Base-by-base conservation (phyloP, 2,329 filamentous ascomycete genomes). In the Cercospora janseana region DNA sequence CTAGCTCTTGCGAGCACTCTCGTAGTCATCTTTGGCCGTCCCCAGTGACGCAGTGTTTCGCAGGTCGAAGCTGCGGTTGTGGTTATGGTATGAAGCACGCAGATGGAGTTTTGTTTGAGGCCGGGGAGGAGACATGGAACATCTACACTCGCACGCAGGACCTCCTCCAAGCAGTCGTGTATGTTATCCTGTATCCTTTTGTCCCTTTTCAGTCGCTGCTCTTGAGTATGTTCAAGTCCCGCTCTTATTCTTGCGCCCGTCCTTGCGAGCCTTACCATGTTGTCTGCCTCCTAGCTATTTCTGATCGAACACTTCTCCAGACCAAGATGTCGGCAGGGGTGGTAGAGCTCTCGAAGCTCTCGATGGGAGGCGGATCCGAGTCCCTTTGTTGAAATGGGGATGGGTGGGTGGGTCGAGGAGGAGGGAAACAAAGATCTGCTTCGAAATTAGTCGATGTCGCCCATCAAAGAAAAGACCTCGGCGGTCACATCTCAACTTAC, bases 141-240 rank as follows among this genome's bases (percentile, higher is more conserved):
- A 13, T 38, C 20, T n/a, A 24, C 23, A 20, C 35, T 13, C 20
- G 0, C 35, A 23, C 35, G 23, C 12, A 24, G 9, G 31, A 40
- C 32, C 16, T 27, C 16, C 12, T 38, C 32, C 32, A 23, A 4
- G 29, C 24, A n/a, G 40, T 15, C 32, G 34, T 1, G 44, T 47
- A 47, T 47, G 32, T 16, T 47, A 18, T 47, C 10, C 3, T n/a
- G 37, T 47, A 18, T 47, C 34, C 23, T n/a, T n/a, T 15, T 28
- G 16, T 20, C 31, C 23, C n/a, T 15, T 15, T 10, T 10, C 43
- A 5, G 6, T 16, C 24, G 10, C 13, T 21, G 43, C 16, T 18
- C 8, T 24, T 18, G 4, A n/a, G 18, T 21, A 5, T 31, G 27
- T 15, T 37, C 29, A 26, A 15, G 12, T 20, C 16, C 2, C 10